Conservation (phyloP, 2,329 filamentous ascomycete genomes). For the Tolypocladium inflatum region DNA sequence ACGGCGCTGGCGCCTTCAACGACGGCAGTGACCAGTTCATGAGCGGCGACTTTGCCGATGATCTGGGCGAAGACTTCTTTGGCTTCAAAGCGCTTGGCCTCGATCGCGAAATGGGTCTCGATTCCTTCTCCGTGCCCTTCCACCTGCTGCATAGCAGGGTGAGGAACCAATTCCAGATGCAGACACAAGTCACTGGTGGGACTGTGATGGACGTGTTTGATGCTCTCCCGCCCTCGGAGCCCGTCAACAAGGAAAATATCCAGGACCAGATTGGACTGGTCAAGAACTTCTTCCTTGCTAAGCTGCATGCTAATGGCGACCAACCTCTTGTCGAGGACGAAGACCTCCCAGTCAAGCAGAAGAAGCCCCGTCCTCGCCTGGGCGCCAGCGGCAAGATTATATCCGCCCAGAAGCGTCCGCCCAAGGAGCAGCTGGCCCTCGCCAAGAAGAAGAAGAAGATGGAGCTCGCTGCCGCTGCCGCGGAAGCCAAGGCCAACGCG, state of each 20-base stretch:
- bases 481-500: slow-evolving; percentile 32
- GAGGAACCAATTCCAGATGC: slow-evolving; percentile 72
- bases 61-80: slow-evolving; percentile 97
- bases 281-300: slow-evolving; percentile 83
- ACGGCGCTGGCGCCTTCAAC: slow-evolving; percentile 86
- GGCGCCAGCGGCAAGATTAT: slow-evolving; percentile 76
- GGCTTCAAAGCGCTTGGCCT: slow-evolving; percentile 93
- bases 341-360: slow-evolving; percentile 86
- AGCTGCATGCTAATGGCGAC: slow-evolving; percentile 72
- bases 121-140: slow-evolving; percentile 81
- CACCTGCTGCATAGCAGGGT: slow-evolving; percentile 91
- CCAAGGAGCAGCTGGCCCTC: slow-evolving; percentile 72
- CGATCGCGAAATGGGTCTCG: slow-evolving; percentile 80
- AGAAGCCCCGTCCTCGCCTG: slow-evolving; percentile 58
- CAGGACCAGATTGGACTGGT: slow-evolving; percentile 76
- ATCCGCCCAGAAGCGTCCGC: slow-evolving; percentile 71
- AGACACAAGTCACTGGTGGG: slow-evolving; percentile 53
- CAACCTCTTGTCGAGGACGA: slow-evolving; percentile 87
- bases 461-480: slow-evolving; percentile 43
- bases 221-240: slow-evolving; percentile 58
- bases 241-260: slow-evolving; percentile 71
- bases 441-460: slow-evolving; percentile 84
- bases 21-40: slow-evolving; percentile 97
- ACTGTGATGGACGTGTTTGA: slow-evolving; percentile 54
- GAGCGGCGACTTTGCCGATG: slow-evolving; percentile 92